Conservation (phyloP, 768 basidiomycete species). For the Coprinellus aureogranulatus region DNA sequence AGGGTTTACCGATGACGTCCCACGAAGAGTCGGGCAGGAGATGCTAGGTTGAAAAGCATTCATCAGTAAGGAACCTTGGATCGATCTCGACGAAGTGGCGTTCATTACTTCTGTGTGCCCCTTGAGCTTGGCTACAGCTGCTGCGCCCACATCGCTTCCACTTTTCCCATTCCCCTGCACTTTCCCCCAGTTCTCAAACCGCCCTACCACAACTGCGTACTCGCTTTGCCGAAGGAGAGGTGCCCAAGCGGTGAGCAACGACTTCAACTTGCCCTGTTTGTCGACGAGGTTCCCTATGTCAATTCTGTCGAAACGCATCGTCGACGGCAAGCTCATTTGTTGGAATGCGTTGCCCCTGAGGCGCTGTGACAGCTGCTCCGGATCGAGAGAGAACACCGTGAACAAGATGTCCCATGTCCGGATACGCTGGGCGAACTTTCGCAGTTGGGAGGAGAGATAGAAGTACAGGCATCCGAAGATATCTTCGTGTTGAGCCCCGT, state of each 20-base stretch:
- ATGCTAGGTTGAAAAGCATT: background rate
- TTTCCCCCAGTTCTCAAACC: constrained; percentile 42
- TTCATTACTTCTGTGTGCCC: constrained; percentile 19
- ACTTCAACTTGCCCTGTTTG: constrained; percentile 27
- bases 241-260: constrained; percentile 28
- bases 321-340: constrained; percentile 14
- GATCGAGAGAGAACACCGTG: constrained; percentile 26
- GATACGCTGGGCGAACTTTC: constrained; percentile 29
- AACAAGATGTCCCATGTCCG: constrained; percentile 28
- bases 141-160: background rate
- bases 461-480: constrained; percentile 46
- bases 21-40: constrained; percentile 18
- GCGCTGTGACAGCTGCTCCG: constrained; percentile 19
- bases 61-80: background rate
- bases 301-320: constrained; percentile 38
- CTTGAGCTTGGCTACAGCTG: background rate
- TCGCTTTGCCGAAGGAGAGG: constrained; percentile 27
- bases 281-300: constrained; percentile 45
- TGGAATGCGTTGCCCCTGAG: constrained; percentile 14
- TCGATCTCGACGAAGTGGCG: background rate
- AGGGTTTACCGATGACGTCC: constrained; percentile 18
- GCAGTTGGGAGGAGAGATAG: constrained; percentile 34
- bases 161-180: constrained; percentile 12
- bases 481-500: constrained; percentile 36
- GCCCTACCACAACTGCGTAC: constrained; percentile 30